Evolutionary conservation across 2,329 filamentous ascomycete species (phyloP).

Genomic region (Clarireedia sp.): DNA sequence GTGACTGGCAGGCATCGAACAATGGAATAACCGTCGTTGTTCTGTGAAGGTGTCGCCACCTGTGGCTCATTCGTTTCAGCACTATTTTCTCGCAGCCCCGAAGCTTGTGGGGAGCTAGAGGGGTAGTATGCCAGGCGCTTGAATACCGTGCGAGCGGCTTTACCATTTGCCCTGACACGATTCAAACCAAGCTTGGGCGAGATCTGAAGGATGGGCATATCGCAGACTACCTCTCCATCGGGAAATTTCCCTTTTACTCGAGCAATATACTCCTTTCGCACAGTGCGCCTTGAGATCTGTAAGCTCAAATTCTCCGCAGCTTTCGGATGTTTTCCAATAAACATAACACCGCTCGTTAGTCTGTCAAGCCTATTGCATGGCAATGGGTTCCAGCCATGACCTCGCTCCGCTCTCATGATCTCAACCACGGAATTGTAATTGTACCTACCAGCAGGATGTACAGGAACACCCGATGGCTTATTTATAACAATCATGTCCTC

Average conservation of each 20-base stretch:
- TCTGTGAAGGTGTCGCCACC: constrained; percentile 35
- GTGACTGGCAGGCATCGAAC: constrained; percentile 91
- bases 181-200: constrained; percentile 94
- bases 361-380: constrained; percentile 92
- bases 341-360: constrained; percentile 95
- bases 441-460: constrained; percentile 91
- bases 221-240: constrained; percentile 82
- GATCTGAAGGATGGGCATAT: constrained; percentile 88
- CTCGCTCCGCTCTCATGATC: constrained; percentile 76
- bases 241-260: constrained; percentile 88
- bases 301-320: constrained; percentile 69
- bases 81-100: constrained; percentile 13
- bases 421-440: constrained; percentile 92
- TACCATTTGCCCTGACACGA: constrained; percentile 86
- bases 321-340: constrained; percentile 78
- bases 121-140: constrained; percentile 89
- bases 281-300: constrained; percentile 71
- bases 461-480: constrained; percentile 90
- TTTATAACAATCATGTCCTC: constrained; percentile 92
- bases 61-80: constrained; percentile 5
- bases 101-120: constrained; percentile 29
- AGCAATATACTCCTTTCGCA: constrained; percentile 92
- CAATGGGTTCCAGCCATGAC: constrained; percentile 45
- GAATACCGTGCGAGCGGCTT: constrained; percentile 84
- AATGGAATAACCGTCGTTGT: constrained; percentile 80